Evolutionary conservation across 2,329 filamentous ascomycete genomes (phyloP).

Genomic region (Pyricularia grisea): DNA sequence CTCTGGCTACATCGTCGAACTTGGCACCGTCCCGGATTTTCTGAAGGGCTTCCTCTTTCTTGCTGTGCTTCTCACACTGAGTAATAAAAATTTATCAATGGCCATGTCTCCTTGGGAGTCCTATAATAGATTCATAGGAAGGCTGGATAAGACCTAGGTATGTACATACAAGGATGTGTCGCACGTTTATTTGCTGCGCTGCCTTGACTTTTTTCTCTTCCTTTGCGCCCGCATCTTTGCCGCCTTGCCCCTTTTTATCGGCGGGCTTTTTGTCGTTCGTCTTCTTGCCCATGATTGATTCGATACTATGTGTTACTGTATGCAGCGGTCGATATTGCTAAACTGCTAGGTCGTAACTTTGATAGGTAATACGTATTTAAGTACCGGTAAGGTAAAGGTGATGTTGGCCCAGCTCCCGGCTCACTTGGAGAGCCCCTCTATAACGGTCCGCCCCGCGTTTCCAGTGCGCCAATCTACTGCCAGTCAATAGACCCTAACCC

Average conservation of each 20-base stretch:
- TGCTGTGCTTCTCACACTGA: constrained; percentile 70
- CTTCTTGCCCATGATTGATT: constrained; percentile 13
- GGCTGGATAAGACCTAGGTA: background rate
- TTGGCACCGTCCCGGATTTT: constrained; percentile 58
- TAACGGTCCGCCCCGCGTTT: background rate
- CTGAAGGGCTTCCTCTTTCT: constrained; percentile 65
- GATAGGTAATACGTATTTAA: background rate
- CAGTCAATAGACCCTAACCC: background rate
- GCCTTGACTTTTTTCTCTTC: constrained; percentile 12
- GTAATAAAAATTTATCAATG: no score
- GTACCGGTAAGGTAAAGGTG: background rate
- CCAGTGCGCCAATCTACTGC: background rate
- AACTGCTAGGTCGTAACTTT: background rate
- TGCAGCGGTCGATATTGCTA: background rate
- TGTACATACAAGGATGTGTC: constrained; percentile 53
- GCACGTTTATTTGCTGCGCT: constrained; percentile 50
- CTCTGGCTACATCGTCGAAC: constrained; percentile 65
- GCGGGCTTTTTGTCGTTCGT: constrained; percentile 12
- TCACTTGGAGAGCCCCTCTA: background rate
- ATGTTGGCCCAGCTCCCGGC: background rate
- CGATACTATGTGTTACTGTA: background rate
- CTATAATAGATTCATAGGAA: background rate
- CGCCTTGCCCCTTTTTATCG: constrained; percentile 8
- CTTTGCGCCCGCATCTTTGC: constrained; percentile 6
- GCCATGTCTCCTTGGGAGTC: background rate